Evolutionary conservation across 352 stramenopile species (phyloP), one percentile per base, ranked within the genome.

Genomic region (Phytophthora hibernalis): DNA sequence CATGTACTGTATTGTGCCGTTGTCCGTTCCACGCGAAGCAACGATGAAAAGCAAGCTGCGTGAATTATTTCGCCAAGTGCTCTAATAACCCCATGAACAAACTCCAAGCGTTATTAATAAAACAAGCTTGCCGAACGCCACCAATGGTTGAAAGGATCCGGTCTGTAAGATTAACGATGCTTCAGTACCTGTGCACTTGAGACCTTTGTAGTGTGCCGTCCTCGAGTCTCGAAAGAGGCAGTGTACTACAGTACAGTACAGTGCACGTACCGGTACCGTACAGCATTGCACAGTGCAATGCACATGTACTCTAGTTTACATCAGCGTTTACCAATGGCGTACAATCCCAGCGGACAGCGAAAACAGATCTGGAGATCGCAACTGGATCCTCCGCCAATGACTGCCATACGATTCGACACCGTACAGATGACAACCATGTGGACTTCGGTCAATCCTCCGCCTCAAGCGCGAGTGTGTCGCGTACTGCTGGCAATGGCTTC

Each of bases 341-440:
- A 49, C 43, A 62, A 65, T 58, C 56, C 7, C 12, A 33, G 15
- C 48, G 38, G 49, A 54, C 49, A 38, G 44, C 37, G 59, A 49
- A 20, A 56, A 24, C 60, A 68, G 45, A 68, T 68, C 58, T 26
- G 1, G 13, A 47, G 61, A 68, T 63, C 15, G 10, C 7, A n/a
- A 45, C 61, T 57, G 43, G 44, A 68, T 63, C 44, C 61, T 56
- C 52, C 21, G 53, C 52, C n/a, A n/a, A n/a, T n/a, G n/a, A n/a
- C n/a, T n/a, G n/a, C n/a, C 61, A 47, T 48, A 62, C 52, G 44
- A 68, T 63, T 12, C n/a, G 52, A 68, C 61, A 63, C 61, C 35
- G 52, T 68, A 68, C 50, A 44, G 51, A 68, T 68, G 51, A 68
- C 44, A 38, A 52, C 43, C 61, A 68, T 63, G 58, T 66, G 58